These are phyloP conservation scores for Eucalyptus regnans DNA, from an alignment of 345 rosid genomes.

Conservation along the genomic window DNA sequence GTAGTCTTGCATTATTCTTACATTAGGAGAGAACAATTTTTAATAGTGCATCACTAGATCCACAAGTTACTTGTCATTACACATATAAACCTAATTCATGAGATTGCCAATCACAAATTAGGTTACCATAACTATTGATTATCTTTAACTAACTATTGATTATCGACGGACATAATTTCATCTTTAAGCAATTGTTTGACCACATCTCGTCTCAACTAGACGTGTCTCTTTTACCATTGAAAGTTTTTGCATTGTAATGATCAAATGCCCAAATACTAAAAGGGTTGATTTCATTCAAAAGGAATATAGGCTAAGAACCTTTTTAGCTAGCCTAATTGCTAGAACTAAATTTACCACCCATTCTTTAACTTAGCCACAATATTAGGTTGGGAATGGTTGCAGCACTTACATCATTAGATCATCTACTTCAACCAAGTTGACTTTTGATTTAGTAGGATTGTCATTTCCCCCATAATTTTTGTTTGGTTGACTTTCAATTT, in stretches of 20 bases:
- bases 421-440: neutral
- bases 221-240: neutral
- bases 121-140: too few relatives aligned
- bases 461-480: too few relatives aligned
- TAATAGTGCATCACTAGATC: neutral
- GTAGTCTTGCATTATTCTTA: neutral
- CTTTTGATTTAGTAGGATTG: neutral
- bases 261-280: neutral
- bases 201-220: fast-evolving
- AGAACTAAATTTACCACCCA: neutral
- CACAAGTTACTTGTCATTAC: neutral
- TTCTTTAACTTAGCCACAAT: neutral
- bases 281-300: too few relatives aligned
- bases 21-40: neutral
- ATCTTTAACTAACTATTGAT: neutral
- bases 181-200: too few relatives aligned
- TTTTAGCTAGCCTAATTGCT: neutral
- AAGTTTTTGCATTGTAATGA: neutral
- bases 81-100: neutral
- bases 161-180: too few relatives aligned
- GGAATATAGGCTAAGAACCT: neutral
- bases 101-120: neutral
- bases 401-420: neutral
- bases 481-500: neutral
- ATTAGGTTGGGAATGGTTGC: neutral